These are phyloP conservation scores for Prasinococcaceae sp. DNA, from an alignment of 139 green algal species.

Conservation along the genomic window DNA sequence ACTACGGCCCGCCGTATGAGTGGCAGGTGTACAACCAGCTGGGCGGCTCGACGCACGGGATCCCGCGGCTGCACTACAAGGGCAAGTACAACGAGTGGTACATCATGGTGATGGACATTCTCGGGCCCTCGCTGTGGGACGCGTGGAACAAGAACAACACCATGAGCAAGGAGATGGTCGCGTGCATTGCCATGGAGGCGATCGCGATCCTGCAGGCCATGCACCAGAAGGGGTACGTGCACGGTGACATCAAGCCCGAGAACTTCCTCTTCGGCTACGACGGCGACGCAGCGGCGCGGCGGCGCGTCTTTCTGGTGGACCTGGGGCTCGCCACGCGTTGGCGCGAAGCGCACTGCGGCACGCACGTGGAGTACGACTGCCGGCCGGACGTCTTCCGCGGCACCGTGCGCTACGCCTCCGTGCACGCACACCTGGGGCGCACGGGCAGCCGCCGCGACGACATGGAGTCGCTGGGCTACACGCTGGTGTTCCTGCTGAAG, in stretches of 20 bases:
- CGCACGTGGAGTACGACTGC: constrained; percentile 98
- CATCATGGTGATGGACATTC: constrained; percentile 99
- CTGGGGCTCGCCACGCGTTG: constrained; percentile 78
- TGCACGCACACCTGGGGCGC: constrained; percentile 92
- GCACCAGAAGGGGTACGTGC: constrained; percentile 87
- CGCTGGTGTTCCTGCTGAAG: constrained; percentile 92
- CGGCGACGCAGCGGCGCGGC: constrained; percentile 72
- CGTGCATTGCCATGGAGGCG: constrained; percentile 93
- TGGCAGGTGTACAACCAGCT: constrained; percentile 90
- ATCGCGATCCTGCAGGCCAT: constrained; percentile 94
- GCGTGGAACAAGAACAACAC: constrained; percentile 88
- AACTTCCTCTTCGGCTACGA: constrained; percentile 92
- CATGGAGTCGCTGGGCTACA: constrained; percentile 96
- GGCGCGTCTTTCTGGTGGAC: constrained; percentile 96
- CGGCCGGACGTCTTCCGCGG: constrained; percentile 92
- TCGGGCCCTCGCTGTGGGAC: constrained; percentile 94
- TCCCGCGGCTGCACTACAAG: constrained; percentile 95
- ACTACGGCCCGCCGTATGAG: constrained; percentile 95
- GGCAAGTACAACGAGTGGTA: constrained; percentile 93
- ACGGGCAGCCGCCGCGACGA: constrained; percentile 88
- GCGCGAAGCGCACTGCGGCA: constrained; percentile 67
- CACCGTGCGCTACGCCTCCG: constrained; percentile 91
- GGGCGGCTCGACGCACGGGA: constrained; percentile 19
- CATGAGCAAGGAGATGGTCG: constrained; percentile 97
- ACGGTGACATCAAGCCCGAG: constrained; percentile 97